Base-by-base conservation (phyloP, 2,329 filamentous ascomycete genomes). In the Elsinoe fawcettii region DNA sequence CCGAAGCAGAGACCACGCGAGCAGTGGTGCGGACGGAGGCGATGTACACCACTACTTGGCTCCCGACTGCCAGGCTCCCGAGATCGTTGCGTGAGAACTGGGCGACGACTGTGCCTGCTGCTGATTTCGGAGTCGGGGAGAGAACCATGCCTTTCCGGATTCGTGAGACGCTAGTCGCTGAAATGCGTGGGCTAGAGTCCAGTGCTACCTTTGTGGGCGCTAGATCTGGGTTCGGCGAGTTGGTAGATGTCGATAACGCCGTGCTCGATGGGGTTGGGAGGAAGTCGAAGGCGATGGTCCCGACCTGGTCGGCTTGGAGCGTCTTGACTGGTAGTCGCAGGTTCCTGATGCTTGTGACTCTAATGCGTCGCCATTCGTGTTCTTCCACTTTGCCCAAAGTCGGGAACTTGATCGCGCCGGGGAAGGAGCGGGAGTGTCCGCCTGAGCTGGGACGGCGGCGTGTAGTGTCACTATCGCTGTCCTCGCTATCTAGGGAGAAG, bases 11-110 rank as follows among this genome's bases (percentile, higher is more conserved):
- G 7, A 87, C 69, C 1, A 97, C 82, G 59, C 86, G 85, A 0
- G 90, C 91, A 0, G 87, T 83, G 1, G 90, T 87, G 7, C 92
- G 81, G 12, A 97, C 85, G 66, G 90, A 96, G 16, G 89, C 90
- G 39, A 91, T 82, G 66, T 96, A 97, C 0, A 92, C 81, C 27
- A 95, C 90, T 4, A 91, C 84, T 32, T 86, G 76, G 39, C 80
- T 85, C 1, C 88, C 87, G 0, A 83, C 73, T 0, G 80, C 78
- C 5, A 96, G 75, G 1, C 80, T 75, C 22, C 79, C 80, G 0
- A 85, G 80, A 51, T 86, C 81, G 0, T 77, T 70, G 4, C 85
- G 80, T 1, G 80, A 74, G 66, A 96, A 95, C 1, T 80, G 77
- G 0, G 89, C 90, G 1, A 82, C 83, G 55, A 77, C 73, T 5